These are phyloP conservation scores for Rhizopogon hawkerae DNA, from an alignment of 1,284 basidiomycete genomes.

Conservation along the genomic window DNA sequence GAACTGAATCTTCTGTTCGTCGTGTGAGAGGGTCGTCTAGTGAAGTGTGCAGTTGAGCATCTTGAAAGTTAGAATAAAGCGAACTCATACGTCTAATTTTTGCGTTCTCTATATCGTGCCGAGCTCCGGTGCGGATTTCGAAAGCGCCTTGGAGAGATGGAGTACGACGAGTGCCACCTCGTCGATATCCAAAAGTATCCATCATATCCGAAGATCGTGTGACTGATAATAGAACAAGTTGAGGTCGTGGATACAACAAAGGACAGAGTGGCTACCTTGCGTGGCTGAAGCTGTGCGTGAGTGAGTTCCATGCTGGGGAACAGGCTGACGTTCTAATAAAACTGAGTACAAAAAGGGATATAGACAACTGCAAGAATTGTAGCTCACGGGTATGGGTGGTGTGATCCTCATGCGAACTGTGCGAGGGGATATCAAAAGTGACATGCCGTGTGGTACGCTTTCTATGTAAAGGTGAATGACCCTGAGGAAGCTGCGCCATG, in stretches of 20 bases:
- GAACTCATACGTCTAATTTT: background rate
- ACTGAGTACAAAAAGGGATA: background rate
- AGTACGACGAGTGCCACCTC: background rate
- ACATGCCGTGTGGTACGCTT: background rate
- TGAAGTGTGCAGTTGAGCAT: background rate
- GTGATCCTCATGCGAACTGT: background rate
- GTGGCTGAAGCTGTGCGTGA: too few relatives aligned
- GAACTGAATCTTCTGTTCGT: background rate
- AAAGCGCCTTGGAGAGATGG: background rate
- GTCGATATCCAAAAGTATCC: background rate
- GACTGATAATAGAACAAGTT: background rate
- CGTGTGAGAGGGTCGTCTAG: background rate
- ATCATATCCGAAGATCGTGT: background rate
- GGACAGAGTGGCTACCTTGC: background rate
- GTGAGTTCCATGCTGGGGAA: background rate
- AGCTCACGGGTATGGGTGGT: background rate
- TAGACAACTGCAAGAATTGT: background rate
- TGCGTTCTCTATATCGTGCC: conserved; percentile 2
- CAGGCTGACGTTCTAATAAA: background rate
- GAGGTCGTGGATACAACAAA: too few relatives aligned
- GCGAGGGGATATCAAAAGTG: background rate
- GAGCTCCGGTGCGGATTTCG: background rate
- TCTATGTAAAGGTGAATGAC: background rate
- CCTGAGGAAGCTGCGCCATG: background rate
- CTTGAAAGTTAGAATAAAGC: background rate